Base-by-base conservation (phyloP, 1,284 basidiomycete species). In the Cryptococcus sp. region DNA sequence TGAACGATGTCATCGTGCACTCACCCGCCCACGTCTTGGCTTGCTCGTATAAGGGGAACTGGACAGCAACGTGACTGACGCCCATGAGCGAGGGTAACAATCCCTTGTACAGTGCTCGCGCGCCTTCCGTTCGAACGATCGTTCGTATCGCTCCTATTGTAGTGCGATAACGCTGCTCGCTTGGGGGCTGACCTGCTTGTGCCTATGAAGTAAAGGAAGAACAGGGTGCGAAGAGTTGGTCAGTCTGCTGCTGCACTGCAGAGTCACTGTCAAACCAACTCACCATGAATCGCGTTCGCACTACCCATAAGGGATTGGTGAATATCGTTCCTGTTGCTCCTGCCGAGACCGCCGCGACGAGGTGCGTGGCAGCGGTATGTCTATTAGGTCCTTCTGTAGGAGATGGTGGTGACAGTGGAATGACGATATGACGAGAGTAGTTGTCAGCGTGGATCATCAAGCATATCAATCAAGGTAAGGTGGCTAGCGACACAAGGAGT, bases 211-310 rank as follows among this genome's bases (percentile, higher is more conserved):
- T 38, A 51, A n/a, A 5, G 51, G 41, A n/a, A n/a, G n/a, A n/a
- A n/a, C n/a, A n/a, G n/a, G n/a, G n/a, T n/a, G n/a, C n/a, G n/a
- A 25, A 23, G 25, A 42, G n/a, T 20, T n/a, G 19, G 51, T 17
- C 19, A 41, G 51, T 5, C 45, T n/a, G 25, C 5, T 8, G 15
- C 20, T 7, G 22, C 48, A 19, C 15, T n/a, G 27, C 15, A 17
- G 27, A 42, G 16, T 20, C 19, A 48, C 11, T 38, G 17, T 17
- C 5, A n/a, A 11, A 5, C 15, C n/a, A 22, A 81, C 85, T 71
- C 73, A 94, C 93, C 94, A 96, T 95, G 79, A 96, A 96, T 23
- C 93, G 86, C 20, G 93, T 96, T 82, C 96, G 96, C 77, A 97
- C 93, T 45, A 97, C 91, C 93, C 93, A 97, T 7, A 97, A 77